Evolutionary conservation across 805 yeast genomes (phyloP), one percentile per base, ranked within the genome.

Genomic region (Candida michaelii): DNA sequence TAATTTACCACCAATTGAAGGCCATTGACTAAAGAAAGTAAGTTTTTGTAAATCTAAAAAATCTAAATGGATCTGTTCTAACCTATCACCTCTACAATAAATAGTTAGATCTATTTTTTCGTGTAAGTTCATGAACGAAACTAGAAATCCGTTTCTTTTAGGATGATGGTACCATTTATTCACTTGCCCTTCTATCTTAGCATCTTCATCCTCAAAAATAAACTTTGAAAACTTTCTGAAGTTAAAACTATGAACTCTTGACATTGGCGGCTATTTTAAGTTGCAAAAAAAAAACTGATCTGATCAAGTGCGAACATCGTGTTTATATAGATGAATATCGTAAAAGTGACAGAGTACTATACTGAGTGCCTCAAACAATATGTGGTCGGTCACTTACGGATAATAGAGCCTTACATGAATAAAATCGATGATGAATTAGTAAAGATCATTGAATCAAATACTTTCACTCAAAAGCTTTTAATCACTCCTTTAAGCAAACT

Each of bases 91-190:
- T 40, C 34, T 30, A n/a, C 30, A 38, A 30, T 44, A 44, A 27
- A 43, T 39, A 32, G 30, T 46, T n/a, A 48, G 36, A 17, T 42
- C 42, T 10, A 47, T 40, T 13, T 40, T 36, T 3, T 35, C 45
- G 12, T 34, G 36, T 21, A 40, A 31, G 30, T 41, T 34, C 9
- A 47, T 24, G 23, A 49, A 47, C 5, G 47, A 40, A 11, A 43
- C 16, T 16, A 38, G 23, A 18, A 43, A 36, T 5, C 30, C 42
- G 4, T 42, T 36, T 19, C 48, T 33, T 30, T 63, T 63, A 2
- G 70, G 70, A 30, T 47, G 55, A 42, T 65, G 69, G 41, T 49
- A 45, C 70, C 70, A 65, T 6, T 46, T 24, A 14, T 44, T 48
- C n/a, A 30, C 27, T 10, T 36, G 12, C 8, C 7, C 37, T 3